phyloP scores from a whole-genome alignment of 2,329 filamentous ascomycete genomes.

The Phyllosticta citriasiana region DNA sequence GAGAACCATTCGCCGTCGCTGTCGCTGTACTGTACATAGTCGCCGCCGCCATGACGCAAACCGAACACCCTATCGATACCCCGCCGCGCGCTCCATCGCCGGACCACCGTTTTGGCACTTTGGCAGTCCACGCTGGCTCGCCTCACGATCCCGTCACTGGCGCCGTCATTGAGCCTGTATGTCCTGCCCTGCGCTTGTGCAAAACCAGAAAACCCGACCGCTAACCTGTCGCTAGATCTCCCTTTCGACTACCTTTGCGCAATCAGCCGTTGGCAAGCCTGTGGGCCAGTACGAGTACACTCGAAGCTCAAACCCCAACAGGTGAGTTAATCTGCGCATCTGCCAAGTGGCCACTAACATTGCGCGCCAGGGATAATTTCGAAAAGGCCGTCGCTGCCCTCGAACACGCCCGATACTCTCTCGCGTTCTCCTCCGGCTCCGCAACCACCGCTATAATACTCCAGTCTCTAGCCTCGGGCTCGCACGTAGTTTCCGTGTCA shows the following conservation, averaged over 20 bases:
- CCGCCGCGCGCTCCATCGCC: conserved; percentile 65
- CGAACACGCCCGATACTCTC: conserved; percentile 83
- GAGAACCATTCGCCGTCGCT: neutral
- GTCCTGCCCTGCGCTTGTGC: conserved; percentile 15
- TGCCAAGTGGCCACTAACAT: neutral
- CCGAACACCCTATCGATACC: conserved; percentile 55
- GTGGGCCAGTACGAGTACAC: conserved; percentile 89
- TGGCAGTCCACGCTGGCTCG: conserved; percentile 87
- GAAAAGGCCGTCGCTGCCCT: conserved; percentile 84
- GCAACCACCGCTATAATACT: conserved; percentile 89
- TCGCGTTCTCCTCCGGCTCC: conserved; percentile 90
- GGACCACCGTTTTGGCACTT: conserved; percentile 75
- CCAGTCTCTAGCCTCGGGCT: conserved; percentile 81
- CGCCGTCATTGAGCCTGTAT: conserved; percentile 79
- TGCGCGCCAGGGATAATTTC: conserved; percentile 62
- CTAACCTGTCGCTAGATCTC: conserved; percentile 53
- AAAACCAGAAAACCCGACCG: neutral
- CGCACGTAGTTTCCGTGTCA: conserved; percentile 90
- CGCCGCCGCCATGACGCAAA: conserved; percentile 25
- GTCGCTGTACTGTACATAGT: neutral
- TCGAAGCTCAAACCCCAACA: conserved; percentile 87
- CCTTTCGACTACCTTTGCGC: conserved; percentile 92
- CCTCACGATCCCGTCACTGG: conserved; percentile 86
- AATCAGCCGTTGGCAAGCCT: conserved; percentile 76
- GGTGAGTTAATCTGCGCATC: conserved; percentile 26